Conservation (phyloP, 1,284 basidiomycete species). For the Bondarzewia mesenterica region DNA sequence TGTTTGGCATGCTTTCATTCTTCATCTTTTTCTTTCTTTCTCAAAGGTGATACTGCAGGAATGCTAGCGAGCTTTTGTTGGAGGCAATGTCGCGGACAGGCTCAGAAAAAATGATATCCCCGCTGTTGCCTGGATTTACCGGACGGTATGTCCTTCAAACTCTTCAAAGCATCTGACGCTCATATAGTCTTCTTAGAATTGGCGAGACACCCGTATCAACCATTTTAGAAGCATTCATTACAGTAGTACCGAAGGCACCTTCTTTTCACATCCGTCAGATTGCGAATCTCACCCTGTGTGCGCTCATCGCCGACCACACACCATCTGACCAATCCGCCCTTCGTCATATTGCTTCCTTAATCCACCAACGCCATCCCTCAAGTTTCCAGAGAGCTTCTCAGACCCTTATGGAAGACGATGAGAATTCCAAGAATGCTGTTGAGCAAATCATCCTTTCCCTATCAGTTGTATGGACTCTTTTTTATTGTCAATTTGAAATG, state of each 20-base stretch:
- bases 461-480: slow-evolving; percentile 34
- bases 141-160: slow-evolving; percentile 26
- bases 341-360: slow-evolving; percentile 26
- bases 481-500: too few species aligned
- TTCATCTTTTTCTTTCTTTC: slow-evolving; percentile 9
- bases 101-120: slow-evolving; percentile 49
- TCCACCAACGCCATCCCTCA: slow-evolving; percentile 47
- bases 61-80: slow-evolving; percentile 38
- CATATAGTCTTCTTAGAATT: not conserved
- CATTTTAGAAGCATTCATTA: not conserved
- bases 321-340: slow-evolving; percentile 8
- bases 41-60: slow-evolving; percentile 29
- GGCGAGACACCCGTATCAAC: not conserved
- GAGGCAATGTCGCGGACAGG: slow-evolving; percentile 39
- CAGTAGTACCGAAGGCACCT: slow-evolving; percentile 23
- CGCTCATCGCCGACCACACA: slow-evolving; percentile 18
- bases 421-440: slow-evolving; percentile 30
- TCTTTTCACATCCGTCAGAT: slow-evolving; percentile 27
- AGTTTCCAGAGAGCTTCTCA: slow-evolving; percentile 36
- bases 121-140: slow-evolving; percentile 39
- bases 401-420: slow-evolving; percentile 27
- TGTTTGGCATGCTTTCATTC: slow-evolving; percentile 20
- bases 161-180: not conserved
- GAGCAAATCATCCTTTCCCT: slow-evolving; percentile 49
- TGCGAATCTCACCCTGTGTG: slow-evolving; percentile 26